Evolutionary conservation across 176 grass and related monocot genomes (phyloP).

Genomic region (Carex myosuroides): DNA sequence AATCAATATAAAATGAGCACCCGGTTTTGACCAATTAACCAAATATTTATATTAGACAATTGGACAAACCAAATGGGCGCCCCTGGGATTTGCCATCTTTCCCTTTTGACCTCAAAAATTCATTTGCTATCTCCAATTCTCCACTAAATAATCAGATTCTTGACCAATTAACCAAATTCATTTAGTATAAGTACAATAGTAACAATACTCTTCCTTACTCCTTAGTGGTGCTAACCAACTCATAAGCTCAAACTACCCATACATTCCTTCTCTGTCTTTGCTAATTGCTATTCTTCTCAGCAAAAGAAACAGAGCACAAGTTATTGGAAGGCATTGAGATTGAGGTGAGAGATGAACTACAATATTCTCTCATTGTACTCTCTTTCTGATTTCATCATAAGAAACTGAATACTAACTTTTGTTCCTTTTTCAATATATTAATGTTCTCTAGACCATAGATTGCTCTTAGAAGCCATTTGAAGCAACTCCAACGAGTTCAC

Average conservation of each 20-base stretch:
- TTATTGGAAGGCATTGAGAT: not conserved
- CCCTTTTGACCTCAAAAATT: not conserved
- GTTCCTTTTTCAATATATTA: not conserved
- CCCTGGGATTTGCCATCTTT: constrained; percentile 7
- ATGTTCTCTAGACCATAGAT: not conserved
- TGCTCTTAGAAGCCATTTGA: not conserved
- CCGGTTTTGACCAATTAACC: no score
- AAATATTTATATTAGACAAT: no score
- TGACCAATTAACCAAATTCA: not conserved
- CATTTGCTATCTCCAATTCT: not conserved
- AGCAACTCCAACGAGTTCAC: not conserved
- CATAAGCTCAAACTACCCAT: not conserved
- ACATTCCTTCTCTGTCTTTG: not conserved
- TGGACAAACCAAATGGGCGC: constrained; percentile 10
- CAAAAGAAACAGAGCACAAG: not conserved
- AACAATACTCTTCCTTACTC: not conserved
- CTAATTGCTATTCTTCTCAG: not conserved
- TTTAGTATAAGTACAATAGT: not conserved
- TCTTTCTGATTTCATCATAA: not conserved
- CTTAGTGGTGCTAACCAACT: constrained; percentile 5
- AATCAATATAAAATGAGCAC: not conserved
- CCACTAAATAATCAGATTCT: not conserved
- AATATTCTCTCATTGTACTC: not conserved
- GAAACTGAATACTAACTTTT: not conserved
- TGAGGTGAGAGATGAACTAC: constrained; percentile 15